These are phyloP conservation scores for Boletus subluridellus DNA, from an alignment of 1,284 basidiomycete genomes.

Conservation along the genomic window DNA sequence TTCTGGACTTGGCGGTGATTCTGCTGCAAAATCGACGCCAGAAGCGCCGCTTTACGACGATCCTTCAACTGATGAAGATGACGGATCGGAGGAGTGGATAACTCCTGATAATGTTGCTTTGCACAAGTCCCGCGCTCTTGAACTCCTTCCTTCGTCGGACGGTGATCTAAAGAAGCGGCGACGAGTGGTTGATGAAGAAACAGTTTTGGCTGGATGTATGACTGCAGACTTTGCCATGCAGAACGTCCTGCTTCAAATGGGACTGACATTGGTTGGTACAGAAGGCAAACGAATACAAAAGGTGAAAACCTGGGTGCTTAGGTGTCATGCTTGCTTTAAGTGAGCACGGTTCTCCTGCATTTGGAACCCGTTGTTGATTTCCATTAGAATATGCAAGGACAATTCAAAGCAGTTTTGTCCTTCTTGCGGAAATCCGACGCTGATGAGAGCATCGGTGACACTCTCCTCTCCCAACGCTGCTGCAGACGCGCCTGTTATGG, in stretches of 20 bases:
- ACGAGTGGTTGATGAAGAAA: slow-evolving; percentile 42
- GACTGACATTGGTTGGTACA: slow-evolving; percentile 84
- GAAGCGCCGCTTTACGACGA: slow-evolving; percentile 60
- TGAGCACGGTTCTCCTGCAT: slow-evolving; percentile 44
- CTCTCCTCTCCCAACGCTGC: slow-evolving; percentile 65
- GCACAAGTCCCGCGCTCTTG: slow-evolving; percentile 87
- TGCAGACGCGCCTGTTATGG: slow-evolving; percentile 60
- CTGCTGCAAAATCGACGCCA: slow-evolving; percentile 5
- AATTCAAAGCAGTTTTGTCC: slow-evolving; percentile 95
- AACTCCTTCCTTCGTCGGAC: slow-evolving; percentile 61
- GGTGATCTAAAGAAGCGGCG: slow-evolving; percentile 37
- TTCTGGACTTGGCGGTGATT: slow-evolving; percentile 3
- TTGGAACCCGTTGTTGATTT: slow-evolving; percentile 1
- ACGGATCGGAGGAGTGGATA: slow-evolving; percentile 95
- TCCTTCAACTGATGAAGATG: slow-evolving; percentile 64
- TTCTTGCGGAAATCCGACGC: slow-evolving; percentile 90
- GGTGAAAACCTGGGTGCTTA: slow-evolving; percentile 93
- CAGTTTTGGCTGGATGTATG: slow-evolving; percentile 80
- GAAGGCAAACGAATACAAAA: slow-evolving; percentile 89
- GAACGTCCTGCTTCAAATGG: slow-evolving; percentile 96
- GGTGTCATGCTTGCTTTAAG: slow-evolving; percentile 99
- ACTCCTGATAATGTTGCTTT: slow-evolving; percentile 84
- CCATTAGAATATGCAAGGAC: slow-evolving; percentile 88
- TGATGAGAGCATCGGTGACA: slow-evolving; percentile 89
- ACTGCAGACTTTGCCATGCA: slow-evolving; percentile 99